phyloP scores from a whole-genome alignment of 345 rosid genomes.

The Cardamine occulta region DNA sequence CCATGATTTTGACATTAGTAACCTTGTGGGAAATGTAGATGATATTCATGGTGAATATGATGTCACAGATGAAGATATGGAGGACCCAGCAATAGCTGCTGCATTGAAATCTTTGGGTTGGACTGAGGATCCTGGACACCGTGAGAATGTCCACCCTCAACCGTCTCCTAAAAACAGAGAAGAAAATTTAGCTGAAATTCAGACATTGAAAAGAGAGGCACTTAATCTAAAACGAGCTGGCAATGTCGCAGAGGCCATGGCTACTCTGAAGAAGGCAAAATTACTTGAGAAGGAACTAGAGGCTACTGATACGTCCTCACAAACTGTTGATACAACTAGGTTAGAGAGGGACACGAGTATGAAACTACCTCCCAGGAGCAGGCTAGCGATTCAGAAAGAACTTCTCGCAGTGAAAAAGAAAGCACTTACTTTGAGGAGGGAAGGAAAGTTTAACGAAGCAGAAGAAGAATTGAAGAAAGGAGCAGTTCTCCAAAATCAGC shows the following conservation, averaged over 20 bases:
- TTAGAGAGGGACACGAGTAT: conserved; percentile 39
- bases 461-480: conserved; percentile 76
- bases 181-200: conserved; percentile 54
- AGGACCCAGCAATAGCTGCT: conserved; percentile 80
- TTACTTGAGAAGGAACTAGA: conserved; percentile 67
- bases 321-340: conserved; percentile 22
- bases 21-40: conserved; percentile 54
- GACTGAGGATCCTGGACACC: conserved; percentile 60
- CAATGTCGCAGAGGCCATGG: conserved; percentile 68
- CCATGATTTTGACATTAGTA: conserved; percentile 50
- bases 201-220: conserved; percentile 66
- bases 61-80: conserved; percentile 85
- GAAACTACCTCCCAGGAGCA: conserved; percentile 52
- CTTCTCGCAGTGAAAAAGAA: conserved; percentile 73
- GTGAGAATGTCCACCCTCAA: conserved; percentile 36
- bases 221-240: conserved; percentile 65
- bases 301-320: conserved; percentile 42
- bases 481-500: conserved; percentile 65
- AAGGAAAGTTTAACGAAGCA: conserved; percentile 69
- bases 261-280: conserved; percentile 73
- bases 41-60: conserved; percentile 65
- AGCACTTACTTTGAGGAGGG: conserved; percentile 77
- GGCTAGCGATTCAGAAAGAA: conserved; percentile 67
- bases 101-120: conserved; percentile 78
- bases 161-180: conserved; percentile 49